Base-by-base conservation (phyloP, 306 rosid species). In the Abrus precatorius region DNA sequence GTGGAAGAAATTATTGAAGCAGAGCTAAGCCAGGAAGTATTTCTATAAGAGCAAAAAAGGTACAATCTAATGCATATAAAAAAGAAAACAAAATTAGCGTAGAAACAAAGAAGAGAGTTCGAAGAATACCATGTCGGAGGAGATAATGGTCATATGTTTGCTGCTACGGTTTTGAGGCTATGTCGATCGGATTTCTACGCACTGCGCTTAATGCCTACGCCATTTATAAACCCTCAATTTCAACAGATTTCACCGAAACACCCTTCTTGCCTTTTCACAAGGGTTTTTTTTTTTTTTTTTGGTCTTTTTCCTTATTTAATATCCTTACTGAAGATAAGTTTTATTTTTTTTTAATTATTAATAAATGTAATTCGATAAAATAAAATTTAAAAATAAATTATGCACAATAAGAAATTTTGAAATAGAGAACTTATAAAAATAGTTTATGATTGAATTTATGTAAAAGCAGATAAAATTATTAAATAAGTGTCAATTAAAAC, bases 111-210 rank as follows among this genome's bases (percentile, higher is more conserved):
- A 45, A 13, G 49, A 48, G 13, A 55, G 44, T 10, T 6, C 0
- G 67, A 69, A 64, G 44, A 76, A 61, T 74, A 84, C 87, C 84
- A 74, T 79, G 29, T 7, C 34, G 14, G 84, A 40, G 63, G 77
- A 48, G 60, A 27, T 78, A 84, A 84, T 84, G 7, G 9, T 48
- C 8, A 54, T 9, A 12, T 43, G 27, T 53, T 53, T 4, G 50
- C 2, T 9, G 53, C 71, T 62, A 1, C 2, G 3, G 9, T 1
- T 60, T 13, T 2, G 67, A 12, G 62, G 14, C 28, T 47, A 3
- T 12, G 3, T 38, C 14, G 33, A 55, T 78, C 36, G 47, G 29
- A 71, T 27, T 38, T 78, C 9, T 40, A 28, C 10, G 14, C 32
- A 30, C 5, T 10, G 13, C 0, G 28, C 12, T 11, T 57, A 7